These are phyloP conservation scores for Stemphylium vesicarium DNA, from an alignment of 2,329 filamentous ascomycete species.

Conservation along the genomic window DNA sequence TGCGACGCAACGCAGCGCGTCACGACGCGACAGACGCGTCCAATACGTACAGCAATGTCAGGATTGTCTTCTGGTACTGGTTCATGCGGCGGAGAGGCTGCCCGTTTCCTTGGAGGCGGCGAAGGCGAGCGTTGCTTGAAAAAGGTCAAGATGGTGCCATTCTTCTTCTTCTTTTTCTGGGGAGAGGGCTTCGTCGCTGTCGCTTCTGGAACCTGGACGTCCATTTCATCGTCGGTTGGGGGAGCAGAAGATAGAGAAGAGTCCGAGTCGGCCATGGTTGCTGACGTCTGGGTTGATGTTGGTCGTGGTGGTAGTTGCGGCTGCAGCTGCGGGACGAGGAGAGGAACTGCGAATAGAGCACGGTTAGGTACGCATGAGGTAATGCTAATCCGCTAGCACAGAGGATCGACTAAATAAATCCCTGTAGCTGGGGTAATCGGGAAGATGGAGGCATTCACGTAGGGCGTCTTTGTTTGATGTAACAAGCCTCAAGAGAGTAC, in stretches of 20 bases:
- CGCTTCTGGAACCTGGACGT: conserved; percentile 30
- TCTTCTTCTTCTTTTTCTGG: conserved; percentile 43
- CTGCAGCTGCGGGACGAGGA: conserved; percentile 23
- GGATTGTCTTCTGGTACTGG: conserved; percentile 88
- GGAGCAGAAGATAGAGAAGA: conserved; percentile 64
- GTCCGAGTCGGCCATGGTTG: conserved; percentile 62
- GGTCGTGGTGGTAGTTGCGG: conserved; percentile 30
- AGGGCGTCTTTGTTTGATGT: not conserved
- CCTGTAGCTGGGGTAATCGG: conserved; percentile 19
- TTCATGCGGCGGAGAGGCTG: conserved; percentile 88
- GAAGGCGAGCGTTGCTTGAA: conserved; percentile 51
- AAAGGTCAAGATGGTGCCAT: conserved; percentile 45
- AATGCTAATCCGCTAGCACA: conserved; percentile 45
- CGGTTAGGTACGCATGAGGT: conserved; percentile 46
- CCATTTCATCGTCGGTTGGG: conserved; percentile 64
- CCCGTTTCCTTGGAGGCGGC: conserved; percentile 72
- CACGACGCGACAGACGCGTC: conserved; percentile 48
- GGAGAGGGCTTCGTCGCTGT: conserved; percentile 33
- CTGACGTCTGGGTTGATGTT: conserved; percentile 31
- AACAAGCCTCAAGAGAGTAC: not conserved
- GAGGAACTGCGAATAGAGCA: conserved; percentile 35
- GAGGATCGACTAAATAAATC: conserved; percentile 23
- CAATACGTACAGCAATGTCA: conserved; percentile 82
- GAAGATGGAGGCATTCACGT: conserved; percentile 1
- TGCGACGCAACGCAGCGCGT: conserved; percentile 31